Evolutionary conservation across 176 grass and related monocot species (phyloP).

Genomic region (Ensete glaucum): DNA sequence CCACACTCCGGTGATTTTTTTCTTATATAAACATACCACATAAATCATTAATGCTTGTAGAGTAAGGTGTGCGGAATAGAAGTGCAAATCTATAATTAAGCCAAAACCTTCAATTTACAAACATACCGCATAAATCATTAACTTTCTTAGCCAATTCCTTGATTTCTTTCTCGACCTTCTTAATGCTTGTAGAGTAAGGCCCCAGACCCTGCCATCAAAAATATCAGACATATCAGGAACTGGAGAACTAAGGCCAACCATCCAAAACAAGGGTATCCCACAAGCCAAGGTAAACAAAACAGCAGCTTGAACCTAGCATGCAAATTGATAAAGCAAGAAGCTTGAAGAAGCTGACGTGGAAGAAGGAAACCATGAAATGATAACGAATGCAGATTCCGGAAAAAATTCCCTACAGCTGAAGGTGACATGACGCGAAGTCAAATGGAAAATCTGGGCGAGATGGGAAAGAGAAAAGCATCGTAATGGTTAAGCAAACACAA

Average conservation of each 20-base stretch:
- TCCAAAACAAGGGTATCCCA: background rate
- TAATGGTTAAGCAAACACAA: too few relatives aligned
- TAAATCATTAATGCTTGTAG: too few relatives aligned
- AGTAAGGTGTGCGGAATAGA: background rate
- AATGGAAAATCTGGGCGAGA: background rate
- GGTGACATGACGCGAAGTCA: background rate
- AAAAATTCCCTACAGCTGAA: background rate
- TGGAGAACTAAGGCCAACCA: background rate
- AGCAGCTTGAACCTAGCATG: background rate
- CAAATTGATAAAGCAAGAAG: background rate
- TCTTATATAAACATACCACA: too few relatives aligned
- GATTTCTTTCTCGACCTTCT: conserved; percentile 88
- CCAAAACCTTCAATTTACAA: background rate
- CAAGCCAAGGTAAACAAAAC: background rate
- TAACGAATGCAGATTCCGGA: background rate
- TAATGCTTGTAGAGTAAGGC: conserved; percentile 77
- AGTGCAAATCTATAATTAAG: background rate
- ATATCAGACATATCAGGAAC: background rate
- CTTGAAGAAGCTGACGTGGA: background rate
- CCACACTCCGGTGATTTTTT: too few relatives aligned
- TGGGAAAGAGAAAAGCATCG: background rate
- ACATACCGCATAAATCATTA: conserved; percentile 73
- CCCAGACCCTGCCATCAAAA: conserved; percentile 54
- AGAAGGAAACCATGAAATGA: background rate
- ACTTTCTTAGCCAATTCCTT: conserved; percentile 82